Evolutionary conservation across 2,329 filamentous ascomycete genomes (phyloP).

Genomic region (Cercospora canescens): DNA sequence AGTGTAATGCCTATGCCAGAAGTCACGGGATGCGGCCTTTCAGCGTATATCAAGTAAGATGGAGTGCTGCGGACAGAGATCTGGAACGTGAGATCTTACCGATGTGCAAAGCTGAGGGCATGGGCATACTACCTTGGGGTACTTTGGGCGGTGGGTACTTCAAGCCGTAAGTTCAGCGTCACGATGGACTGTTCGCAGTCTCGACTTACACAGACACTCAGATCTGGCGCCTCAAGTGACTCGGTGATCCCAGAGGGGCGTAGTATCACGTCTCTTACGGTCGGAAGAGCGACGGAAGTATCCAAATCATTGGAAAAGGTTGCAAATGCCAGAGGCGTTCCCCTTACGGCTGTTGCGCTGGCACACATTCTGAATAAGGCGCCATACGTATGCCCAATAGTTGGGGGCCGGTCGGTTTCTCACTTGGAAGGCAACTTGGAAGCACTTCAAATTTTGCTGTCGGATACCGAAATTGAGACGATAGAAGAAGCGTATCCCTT

Average conservation of each 20-base stretch:
- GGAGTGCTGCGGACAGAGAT: conserved; percentile 43
- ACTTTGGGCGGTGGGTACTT: no score
- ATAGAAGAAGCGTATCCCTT: conserved; percentile 65
- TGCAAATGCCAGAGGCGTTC: conserved; percentile 54
- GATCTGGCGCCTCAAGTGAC: no score
- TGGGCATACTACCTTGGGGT: conserved; percentile 58
- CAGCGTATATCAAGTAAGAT: conserved; percentile 41
- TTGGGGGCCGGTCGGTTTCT: conserved; percentile 68
- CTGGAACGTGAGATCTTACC: conserved; percentile 51
- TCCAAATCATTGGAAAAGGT: conserved; percentile 66
- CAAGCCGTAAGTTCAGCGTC: no score
- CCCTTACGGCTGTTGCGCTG: conserved; percentile 47
- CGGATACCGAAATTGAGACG: conserved; percentile 62
- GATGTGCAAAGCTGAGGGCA: conserved; percentile 32
- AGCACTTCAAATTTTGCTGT: conserved; percentile 62
- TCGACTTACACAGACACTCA: no score
- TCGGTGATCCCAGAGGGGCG: no score
- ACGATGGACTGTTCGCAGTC: no score
- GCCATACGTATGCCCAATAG: conserved; percentile 56
- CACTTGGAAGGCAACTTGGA: conserved; percentile 71
- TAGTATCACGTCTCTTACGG: no score
- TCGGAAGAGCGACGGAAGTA: no score
- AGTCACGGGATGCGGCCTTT: conserved; percentile 34
- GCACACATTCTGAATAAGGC: conserved; percentile 72
- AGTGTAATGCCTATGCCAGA: conserved; percentile 43